Evolutionary conservation across 106 monocot species (phyloP).

Genomic region (Phalaenopsis equestris): DNA sequence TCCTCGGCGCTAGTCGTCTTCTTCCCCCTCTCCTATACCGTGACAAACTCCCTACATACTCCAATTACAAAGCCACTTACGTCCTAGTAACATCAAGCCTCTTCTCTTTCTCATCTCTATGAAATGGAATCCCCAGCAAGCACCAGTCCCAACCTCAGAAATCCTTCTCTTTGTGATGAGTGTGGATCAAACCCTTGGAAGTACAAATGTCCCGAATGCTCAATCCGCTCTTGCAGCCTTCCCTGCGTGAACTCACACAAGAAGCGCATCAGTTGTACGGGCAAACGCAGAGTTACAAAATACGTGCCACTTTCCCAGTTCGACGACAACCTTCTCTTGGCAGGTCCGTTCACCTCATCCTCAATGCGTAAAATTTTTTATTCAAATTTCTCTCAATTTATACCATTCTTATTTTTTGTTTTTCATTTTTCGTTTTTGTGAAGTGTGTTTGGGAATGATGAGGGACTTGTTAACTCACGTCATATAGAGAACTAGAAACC

Average conservation of each 20-base stretch:
- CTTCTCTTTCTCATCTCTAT: neutral
- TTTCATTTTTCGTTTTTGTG: neutral
- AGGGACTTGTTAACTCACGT: neutral
- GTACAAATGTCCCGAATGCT: constrained; percentile 65
- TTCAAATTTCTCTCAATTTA: neutral
- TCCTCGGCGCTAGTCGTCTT: too few species aligned
- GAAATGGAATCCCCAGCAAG: constrained; percentile 8
- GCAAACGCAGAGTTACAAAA: constrained; percentile 41
- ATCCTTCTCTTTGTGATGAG: constrained; percentile 41
- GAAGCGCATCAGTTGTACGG: constrained; percentile 51
- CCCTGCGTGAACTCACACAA: constrained; percentile 79
- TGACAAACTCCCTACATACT: too few species aligned
- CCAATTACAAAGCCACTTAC: too few species aligned
- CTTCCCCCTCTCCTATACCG: too few species aligned
- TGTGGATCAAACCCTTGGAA: constrained; percentile 62
- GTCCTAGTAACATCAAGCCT: too few species aligned
- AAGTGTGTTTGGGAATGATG: neutral
- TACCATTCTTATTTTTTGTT: neutral
- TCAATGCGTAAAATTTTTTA: neutral
- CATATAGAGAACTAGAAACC: neutral
- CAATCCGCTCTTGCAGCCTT: constrained; percentile 69
- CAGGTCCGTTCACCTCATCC: constrained; percentile 27
- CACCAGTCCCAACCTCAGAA: constrained; percentile 14
- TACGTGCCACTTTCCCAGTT: constrained; percentile 53
- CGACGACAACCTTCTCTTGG: constrained; percentile 51